These are phyloP conservation scores for Alternaria ventricosa DNA, from an alignment of 2,329 filamentous ascomycete species.

Conservation along the genomic window DNA sequence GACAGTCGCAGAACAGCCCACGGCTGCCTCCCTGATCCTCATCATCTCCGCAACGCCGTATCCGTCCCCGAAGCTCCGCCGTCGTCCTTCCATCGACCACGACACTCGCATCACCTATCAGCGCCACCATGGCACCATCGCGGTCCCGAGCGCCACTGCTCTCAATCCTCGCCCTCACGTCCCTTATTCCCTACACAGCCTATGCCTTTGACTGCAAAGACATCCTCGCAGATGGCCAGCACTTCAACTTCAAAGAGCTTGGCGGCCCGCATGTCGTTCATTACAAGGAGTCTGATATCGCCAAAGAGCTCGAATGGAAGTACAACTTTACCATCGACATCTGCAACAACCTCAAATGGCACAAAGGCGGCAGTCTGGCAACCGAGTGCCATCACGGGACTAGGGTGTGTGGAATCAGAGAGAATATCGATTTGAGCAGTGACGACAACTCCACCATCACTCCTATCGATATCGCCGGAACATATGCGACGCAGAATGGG, in stretches of 20 bases:
- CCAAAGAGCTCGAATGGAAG: conserved; percentile 65
- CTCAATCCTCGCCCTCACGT: conserved; percentile 28
- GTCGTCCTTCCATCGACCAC: conserved; percentile 10
- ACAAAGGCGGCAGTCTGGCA: conserved; percentile 58
- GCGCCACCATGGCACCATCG: conserved; percentile 37
- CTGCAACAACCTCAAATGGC: conserved; percentile 70
- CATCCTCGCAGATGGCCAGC: conserved; percentile 63
- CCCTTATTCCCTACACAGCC: conserved; percentile 35
- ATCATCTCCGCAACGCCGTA: conserved; percentile 10
- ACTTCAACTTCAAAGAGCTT: conserved; percentile 70
- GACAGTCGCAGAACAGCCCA: neutral
- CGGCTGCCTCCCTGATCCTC: conserved; percentile 3
- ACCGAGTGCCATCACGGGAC: conserved; percentile 72
- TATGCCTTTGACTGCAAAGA: conserved; percentile 66
- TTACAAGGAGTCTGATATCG: conserved; percentile 52
- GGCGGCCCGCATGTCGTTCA: conserved; percentile 73
- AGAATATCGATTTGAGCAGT: conserved; percentile 59
- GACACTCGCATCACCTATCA: conserved; percentile 18
- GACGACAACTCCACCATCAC: conserved; percentile 59
- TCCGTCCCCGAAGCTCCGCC: conserved; percentile 2
- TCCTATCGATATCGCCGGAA: conserved; percentile 77
- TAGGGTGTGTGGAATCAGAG: conserved; percentile 78
- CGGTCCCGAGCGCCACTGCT: conserved; percentile 32
- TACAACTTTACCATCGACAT: conserved; percentile 84
- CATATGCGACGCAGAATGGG: conserved; percentile 62